These are phyloP conservation scores for Phytophthora citrophthora DNA, from an alignment of 352 stramenopile species.

Conservation along the genomic window DNA sequence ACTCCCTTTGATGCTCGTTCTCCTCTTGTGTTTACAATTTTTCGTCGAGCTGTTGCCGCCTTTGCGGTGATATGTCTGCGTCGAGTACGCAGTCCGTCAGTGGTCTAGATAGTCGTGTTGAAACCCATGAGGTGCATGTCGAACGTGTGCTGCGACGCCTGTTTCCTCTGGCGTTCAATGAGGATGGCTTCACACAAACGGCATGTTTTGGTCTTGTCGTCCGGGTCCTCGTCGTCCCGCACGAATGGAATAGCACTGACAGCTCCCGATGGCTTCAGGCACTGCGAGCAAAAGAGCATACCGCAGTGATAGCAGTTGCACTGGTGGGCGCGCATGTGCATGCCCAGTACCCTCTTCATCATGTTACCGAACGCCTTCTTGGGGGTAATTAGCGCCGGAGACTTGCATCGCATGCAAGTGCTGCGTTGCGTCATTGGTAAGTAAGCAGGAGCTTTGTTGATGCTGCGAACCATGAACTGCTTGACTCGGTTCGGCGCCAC, in stretches of 20 bases:
- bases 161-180: slow-evolving; percentile 62
- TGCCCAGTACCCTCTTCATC: slow-evolving; percentile 59
- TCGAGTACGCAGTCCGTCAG: slow-evolving; percentile 19
- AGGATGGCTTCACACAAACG: slow-evolving; percentile 68
- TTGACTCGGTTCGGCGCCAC: slow-evolving; percentile 69
- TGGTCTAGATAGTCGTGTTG: slow-evolving; percentile 33
- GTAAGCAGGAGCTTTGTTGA: slow-evolving; percentile 54
- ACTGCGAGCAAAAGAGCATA: slow-evolving; percentile 75
- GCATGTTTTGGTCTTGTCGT: slow-evolving; percentile 64
- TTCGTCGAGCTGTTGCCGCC: slow-evolving; percentile 28
- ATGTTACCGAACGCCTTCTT: slow-evolving; percentile 64
- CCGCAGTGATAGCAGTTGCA: slow-evolving; percentile 88
- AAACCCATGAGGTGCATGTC: slow-evolving; percentile 69
- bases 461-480: slow-evolving; percentile 73
- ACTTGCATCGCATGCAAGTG: slow-evolving; percentile 82
- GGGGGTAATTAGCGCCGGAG: slow-evolving; percentile 42
- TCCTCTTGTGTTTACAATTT: slow-evolving; percentile 31
- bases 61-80: slow-evolving; percentile 29
- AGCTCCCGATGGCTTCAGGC: slow-evolving; percentile 59
- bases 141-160: slow-evolving; percentile 53
- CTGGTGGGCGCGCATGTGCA: slow-evolving; percentile 51
- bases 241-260: slow-evolving; percentile 60
- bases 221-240: slow-evolving; percentile 59
- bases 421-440: slow-evolving; percentile 57
- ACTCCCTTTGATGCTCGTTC: slow-evolving; percentile 31